These are phyloP conservation scores for Xylaria scruposa DNA, from an alignment of 495 filamentous ascomycete genomes.

Conservation along the genomic window DNA sequence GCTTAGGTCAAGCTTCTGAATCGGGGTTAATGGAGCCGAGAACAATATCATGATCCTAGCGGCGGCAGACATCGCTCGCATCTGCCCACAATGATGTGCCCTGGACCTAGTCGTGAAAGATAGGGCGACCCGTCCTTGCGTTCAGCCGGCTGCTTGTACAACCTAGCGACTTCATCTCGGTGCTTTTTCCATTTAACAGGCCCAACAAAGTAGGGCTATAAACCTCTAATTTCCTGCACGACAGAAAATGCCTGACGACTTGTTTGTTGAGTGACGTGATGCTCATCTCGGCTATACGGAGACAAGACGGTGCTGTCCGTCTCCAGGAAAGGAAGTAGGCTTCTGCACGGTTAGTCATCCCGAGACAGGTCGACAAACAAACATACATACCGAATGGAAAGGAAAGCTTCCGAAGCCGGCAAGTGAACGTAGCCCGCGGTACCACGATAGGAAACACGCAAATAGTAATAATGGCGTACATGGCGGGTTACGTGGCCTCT, in stretches of 20 bases:
- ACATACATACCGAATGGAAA: constrained; percentile 19
- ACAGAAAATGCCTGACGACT: constrained; percentile 15
- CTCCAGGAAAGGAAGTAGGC: constrained; percentile 27
- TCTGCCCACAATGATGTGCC: constrained; percentile 25
- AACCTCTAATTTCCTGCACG: constrained; percentile 23
- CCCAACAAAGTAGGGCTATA: constrained; percentile 19
- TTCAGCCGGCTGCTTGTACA: constrained; percentile 27
- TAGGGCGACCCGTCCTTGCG: constrained; percentile 27
- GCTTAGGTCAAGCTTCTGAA: constrained; percentile 29
- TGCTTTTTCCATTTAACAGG: constrained; percentile 24
- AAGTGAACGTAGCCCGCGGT: constrained; percentile 27
- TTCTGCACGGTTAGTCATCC: constrained; percentile 28
- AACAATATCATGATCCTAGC: constrained; percentile 27
- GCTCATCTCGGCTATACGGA: constrained; percentile 31
- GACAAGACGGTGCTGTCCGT: constrained; percentile 25
- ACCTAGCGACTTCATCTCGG: constrained; percentile 29
- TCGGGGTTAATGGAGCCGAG: constrained; percentile 25
- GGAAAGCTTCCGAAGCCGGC: constrained; percentile 27
- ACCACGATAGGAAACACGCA: constrained; percentile 23
- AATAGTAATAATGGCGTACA: constrained; percentile 22
- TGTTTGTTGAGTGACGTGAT: constrained; percentile 28
- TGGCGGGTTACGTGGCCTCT: constrained; percentile 25
- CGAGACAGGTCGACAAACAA: constrained; percentile 4
- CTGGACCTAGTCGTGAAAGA: constrained; percentile 14
- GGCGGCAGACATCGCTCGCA: constrained; percentile 26